Conservation (phyloP, 177 flowering plant genomes). For the Tripterygium wilfordii region DNA sequence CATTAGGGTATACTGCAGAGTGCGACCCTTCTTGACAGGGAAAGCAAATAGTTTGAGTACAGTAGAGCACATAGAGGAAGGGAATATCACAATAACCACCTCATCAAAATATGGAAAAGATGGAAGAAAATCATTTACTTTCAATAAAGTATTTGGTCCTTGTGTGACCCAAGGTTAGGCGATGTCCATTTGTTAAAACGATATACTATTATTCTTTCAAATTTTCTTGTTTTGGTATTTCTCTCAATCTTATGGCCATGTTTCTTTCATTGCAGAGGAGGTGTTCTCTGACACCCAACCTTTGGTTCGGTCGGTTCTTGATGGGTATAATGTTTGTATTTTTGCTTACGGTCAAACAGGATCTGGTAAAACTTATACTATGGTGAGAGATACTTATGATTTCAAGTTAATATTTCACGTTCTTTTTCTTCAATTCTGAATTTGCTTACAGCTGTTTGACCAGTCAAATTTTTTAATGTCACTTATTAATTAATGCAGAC, state of each 20-base stretch:
- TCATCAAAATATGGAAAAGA: conserved; percentile 55
- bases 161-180: conserved; percentile 53
- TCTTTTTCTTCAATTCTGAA: no score
- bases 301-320: conserved; percentile 62
- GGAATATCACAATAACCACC: conserved; percentile 32
- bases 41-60: conserved; percentile 21
- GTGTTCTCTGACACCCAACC: conserved; percentile 62
- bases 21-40: conserved; percentile 52
- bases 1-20: conserved; percentile 68
- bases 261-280: conserved; percentile 33
- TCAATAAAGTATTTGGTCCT: conserved; percentile 64
- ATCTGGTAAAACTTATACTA: conserved; percentile 67
- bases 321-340: conserved; percentile 71
- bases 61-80: conserved; percentile 46
- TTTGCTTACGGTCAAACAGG: conserved; percentile 89
- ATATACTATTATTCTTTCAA: not conserved
- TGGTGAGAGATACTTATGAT: conserved; percentile 52
- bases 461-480: no score
- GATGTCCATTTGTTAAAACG: conserved; percentile 1
- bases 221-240: not conserved
- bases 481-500: no score
- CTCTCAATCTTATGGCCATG: not conserved
- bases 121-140: conserved; percentile 44
- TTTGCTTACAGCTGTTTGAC: no score
- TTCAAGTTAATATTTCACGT: no score